These are phyloP conservation scores for Leccinum boreale DNA, from an alignment of 768 basidiomycete genomes.

Conservation along the genomic window DNA sequence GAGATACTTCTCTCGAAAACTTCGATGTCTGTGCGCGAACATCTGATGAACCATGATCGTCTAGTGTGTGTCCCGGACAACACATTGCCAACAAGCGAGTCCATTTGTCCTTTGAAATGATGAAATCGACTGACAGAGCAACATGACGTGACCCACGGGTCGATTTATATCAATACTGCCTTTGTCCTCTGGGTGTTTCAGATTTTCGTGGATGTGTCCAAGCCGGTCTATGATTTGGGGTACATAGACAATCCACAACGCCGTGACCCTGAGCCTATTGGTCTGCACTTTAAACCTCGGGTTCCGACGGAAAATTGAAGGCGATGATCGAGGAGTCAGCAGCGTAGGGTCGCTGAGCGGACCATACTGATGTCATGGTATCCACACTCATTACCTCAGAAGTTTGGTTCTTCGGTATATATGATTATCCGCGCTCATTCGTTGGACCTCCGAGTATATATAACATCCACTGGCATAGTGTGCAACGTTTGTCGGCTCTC, in stretches of 20 bases:
- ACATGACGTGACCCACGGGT: constrained; percentile 6
- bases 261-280: constrained; percentile 44
- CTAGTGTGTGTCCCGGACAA: constrained; percentile 57
- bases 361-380: too few species aligned
- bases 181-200: constrained; percentile 61
- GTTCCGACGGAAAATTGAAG: constrained; percentile 8
- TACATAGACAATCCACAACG: constrained; percentile 34
- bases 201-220: constrained; percentile 41
- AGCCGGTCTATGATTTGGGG: constrained; percentile 52
- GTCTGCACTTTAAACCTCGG: constrained; percentile 48
- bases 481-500: too few species aligned
- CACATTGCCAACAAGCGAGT: constrained; percentile 45
- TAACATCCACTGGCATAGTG: too few species aligned
- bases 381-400: too few species aligned
- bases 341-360: too few species aligned
- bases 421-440: too few species aligned
- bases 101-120: too few species aligned
- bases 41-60: neutral
- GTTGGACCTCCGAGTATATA: too few species aligned
- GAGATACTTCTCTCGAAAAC: neutral
- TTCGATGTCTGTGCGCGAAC: neutral
- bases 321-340: neutral
- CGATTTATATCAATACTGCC: constrained; percentile 26
- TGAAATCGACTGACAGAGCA: neutral
- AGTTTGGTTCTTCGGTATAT: too few species aligned